Evolutionary conservation across 1,284 basidiomycete genomes (phyloP), one percentile per base, ranked within the genome.

Genomic region (Heimioporus retisporus): DNA sequence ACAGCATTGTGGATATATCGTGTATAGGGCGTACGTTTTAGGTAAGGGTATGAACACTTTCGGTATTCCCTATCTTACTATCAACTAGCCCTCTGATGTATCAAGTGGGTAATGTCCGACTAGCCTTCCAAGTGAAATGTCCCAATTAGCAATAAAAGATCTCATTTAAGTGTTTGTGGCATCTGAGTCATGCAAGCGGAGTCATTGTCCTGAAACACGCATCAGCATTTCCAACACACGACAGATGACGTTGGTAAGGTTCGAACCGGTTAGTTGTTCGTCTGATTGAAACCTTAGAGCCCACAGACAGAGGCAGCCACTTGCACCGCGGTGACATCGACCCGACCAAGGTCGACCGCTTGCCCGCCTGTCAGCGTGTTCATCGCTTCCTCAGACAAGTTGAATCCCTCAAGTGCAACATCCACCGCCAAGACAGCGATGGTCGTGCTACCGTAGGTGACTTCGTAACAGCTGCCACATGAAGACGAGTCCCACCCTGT

Each of bases 391-490:
- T 76, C 64, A 0, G 82, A 76, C 14, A 84, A 54, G 50, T 77
- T 80, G 44, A 83, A 81, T 0, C 81, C 81, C 0, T 70, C 62
- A 6, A 25, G 57, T 5, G 76, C 68, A 11, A 65, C 48, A 28
- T 84, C 83, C 13, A 84, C 72, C 0, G 77, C 82, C 11, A 75
- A 64, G 21, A 79, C 62, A 28, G 59, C 4, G 62, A 82, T 68
- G 5, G 66, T 69, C 19, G 11, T 71, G 44, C 44, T 19, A 46
- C 44, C 19, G 19, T 76, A 82, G 5, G 75, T 77, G 53, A 81
- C 28, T 0, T 64, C 14, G 65, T 79, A 82, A 51, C 83, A 84
- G 3, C 73, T 70, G 0, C 81, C 82, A n/a, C 81, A 81, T 6
- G 64, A 69, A 5, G 75, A 15, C 6, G 78, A 79, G 65, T 79